Evolutionary conservation across 2,329 filamentous ascomycete genomes (phyloP).

Genomic region (Talaromyces islandicus): DNA sequence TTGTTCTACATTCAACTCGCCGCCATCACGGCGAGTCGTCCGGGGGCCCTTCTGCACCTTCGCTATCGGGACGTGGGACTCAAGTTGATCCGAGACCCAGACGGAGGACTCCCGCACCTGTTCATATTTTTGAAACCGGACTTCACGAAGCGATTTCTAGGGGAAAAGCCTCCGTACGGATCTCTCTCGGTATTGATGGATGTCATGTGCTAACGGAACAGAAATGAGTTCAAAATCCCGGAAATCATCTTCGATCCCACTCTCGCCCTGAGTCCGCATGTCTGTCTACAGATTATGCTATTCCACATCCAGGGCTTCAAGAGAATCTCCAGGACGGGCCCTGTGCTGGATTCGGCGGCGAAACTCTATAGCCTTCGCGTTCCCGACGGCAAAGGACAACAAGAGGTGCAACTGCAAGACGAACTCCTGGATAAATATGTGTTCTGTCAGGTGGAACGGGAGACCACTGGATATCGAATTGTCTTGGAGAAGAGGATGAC

Average conservation of each 20-base stretch:
- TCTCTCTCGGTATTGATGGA: not conserved
- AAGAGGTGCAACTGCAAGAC: constrained; percentile 25
- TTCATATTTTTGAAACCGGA: constrained; percentile 14
- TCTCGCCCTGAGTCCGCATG: constrained; percentile 26
- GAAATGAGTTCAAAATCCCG: too few species aligned
- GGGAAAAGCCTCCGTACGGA: constrained; percentile 11
- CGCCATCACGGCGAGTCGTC: constrained; percentile 16
- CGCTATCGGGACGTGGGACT: constrained; percentile 14
- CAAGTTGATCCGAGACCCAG: constrained; percentile 15
- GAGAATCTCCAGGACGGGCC: constrained; percentile 13
- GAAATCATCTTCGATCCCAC: constrained; percentile 28
- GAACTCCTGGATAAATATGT: constrained; percentile 25
- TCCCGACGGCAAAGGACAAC: constrained; percentile 23
- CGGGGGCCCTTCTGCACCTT: constrained; percentile 14
- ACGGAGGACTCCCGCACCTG: constrained; percentile 9
- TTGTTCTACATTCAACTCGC: constrained; percentile 18
- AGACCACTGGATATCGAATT: constrained; percentile 20
- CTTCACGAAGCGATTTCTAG: constrained; percentile 14
- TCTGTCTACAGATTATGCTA: constrained; percentile 28
- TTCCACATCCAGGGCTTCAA: constrained; percentile 24
- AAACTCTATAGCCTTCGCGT: constrained; percentile 32
- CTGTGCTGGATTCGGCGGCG: constrained; percentile 24
- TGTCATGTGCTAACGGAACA: not conserved
- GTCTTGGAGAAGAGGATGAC: constrained; percentile 20
- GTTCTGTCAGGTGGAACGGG: constrained; percentile 22